Conservation (phyloP, 2,329 filamentous ascomycete species). For the Phyllosticta citribraziliensis region DNA sequence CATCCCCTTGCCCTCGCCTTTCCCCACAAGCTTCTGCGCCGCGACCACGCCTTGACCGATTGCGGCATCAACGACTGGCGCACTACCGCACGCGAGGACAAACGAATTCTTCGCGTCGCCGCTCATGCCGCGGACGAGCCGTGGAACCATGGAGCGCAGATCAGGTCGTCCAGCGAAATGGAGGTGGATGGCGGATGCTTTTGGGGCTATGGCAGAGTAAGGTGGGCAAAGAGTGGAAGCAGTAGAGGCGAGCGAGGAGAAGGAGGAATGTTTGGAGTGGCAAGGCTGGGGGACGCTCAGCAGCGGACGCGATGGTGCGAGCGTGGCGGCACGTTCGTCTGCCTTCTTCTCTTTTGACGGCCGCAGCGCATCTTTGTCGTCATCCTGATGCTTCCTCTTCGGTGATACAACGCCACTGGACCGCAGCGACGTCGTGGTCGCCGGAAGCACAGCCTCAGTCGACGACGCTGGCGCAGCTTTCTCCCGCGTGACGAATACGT, state of each 20-base stretch:
- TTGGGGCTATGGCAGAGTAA: neutral
- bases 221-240: neutral
- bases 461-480: neutral
- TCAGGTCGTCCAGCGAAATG: neutral
- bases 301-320: neutral
- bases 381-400: too few species aligned
- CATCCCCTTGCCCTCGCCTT: neutral
- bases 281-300: neutral
- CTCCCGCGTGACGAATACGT: slow-evolving; percentile 12
- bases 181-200: neutral
- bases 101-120: neutral
- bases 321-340: too few species aligned
- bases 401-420: neutral
- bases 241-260: neutral
- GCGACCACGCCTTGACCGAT: neutral
- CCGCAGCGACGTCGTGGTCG: neutral
- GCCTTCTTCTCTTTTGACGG: too few species aligned
- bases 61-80: neutral
- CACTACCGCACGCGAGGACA: neutral
- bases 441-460: neutral
- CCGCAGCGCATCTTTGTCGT: too few species aligned
- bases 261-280: neutral
- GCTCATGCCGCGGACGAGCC: neutral
- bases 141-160: neutral
- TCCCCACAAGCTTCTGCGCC: neutral